phyloP scores from a whole-genome alignment of 768 basidiomycete species.

The Favolaschia claudopus region DNA sequence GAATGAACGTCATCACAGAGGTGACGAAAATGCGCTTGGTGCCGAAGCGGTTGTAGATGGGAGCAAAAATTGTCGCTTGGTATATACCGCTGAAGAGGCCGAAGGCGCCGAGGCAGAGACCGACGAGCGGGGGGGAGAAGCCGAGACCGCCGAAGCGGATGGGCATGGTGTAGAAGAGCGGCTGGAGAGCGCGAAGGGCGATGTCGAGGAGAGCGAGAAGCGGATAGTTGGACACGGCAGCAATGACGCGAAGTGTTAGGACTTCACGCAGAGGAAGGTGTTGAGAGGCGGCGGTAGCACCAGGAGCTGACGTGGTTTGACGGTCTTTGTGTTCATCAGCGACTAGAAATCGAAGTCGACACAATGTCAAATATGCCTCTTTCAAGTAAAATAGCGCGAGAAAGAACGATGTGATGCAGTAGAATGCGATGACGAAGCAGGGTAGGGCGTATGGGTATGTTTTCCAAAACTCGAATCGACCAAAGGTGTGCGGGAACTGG shows the following conservation, averaged over 20 bases:
- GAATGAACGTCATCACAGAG: conserved; percentile 37
- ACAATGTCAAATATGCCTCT: no score
- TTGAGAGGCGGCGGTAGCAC: background rate
- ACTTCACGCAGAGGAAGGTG: conserved; percentile 47
- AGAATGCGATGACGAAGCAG: conserved; percentile 58
- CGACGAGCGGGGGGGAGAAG: conserved; percentile 55
- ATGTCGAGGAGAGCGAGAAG: conserved; percentile 59
- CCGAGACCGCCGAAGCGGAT: conserved; percentile 56
- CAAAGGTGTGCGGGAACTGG: conserved; percentile 56
- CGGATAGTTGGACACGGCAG: conserved; percentile 58
- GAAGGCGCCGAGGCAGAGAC: conserved; percentile 51
- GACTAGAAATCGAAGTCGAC: no score
- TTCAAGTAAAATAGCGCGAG: no score
- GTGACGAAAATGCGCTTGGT: conserved; percentile 53
- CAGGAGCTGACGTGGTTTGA: background rate
- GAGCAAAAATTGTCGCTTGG: conserved; percentile 55
- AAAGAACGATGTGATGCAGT: conserved; percentile 37
- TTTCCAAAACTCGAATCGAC: conserved; percentile 50
- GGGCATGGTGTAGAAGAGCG: conserved; percentile 59
- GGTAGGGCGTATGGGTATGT: conserved; percentile 59
- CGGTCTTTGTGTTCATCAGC: no score
- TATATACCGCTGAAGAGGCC: conserved; percentile 56
- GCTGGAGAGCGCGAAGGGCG: conserved; percentile 54
- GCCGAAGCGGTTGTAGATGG: conserved; percentile 51
- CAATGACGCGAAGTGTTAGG: conserved; percentile 49